phyloP scores from a whole-genome alignment of 345 rosid genomes.

The Eucalyptus polyanthemos region DNA sequence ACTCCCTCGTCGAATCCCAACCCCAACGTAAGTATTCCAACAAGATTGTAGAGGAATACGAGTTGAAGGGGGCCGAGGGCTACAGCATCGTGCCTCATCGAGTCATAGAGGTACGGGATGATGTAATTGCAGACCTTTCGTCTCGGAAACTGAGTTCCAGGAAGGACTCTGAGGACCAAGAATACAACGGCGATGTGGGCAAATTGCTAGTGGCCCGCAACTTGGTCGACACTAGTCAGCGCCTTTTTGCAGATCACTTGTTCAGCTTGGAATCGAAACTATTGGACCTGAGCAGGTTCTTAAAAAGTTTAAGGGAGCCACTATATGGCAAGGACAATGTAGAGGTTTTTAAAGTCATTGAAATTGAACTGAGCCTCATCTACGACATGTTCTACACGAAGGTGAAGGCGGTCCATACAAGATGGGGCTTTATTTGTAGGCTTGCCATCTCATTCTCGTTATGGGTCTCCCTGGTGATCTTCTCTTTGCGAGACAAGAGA shows the following conservation, averaged over 20 bases:
- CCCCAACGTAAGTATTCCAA: not conserved
- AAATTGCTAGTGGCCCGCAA: not conserved
- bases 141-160: rapidly evolving
- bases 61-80: not conserved
- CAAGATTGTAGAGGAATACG: not conserved
- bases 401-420: too few relatives aligned
- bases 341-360: too few relatives aligned
- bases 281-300: too few relatives aligned
- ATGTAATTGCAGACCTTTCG: not conserved
- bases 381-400: too few relatives aligned
- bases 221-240: not conserved
- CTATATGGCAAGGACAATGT: rapidly evolving
- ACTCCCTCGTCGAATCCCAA: not conserved
- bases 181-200: not conserved
- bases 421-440: too few relatives aligned
- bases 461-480: not conserved
- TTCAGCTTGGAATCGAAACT: not conserved
- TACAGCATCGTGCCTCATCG: not conserved
- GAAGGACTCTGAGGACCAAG: too few relatives aligned
- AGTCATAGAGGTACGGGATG: not conserved
- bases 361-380: too few relatives aligned
- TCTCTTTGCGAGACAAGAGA: not conserved
- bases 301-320: too few relatives aligned
- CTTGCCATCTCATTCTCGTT: not conserved
- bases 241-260: not conserved